Evolutionary conservation across 2,329 filamentous ascomycete genomes (phyloP), one percentile per base, ranked within the genome.

Genomic region (Xylariaceae sp.): DNA sequence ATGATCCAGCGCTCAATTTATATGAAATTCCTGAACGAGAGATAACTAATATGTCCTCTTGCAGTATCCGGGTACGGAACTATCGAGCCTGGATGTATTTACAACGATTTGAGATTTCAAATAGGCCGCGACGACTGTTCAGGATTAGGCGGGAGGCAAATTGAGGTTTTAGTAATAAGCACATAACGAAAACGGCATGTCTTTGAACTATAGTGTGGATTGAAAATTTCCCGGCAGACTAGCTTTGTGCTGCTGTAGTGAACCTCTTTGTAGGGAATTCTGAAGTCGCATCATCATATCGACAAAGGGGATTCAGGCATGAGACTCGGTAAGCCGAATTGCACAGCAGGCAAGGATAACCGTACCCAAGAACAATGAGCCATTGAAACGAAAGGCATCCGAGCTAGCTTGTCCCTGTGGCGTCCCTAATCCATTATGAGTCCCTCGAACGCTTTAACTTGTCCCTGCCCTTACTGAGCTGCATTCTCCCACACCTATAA

Each of bases 21-120:
- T 28, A 11, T 21, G 6, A 24, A 23, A 19, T 28, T 41, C 23
- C 29, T 14, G 23, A 8, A 43, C 26, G 3, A 14, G 26, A 11
- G n/a, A 16, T 33, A 34, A 50, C 34, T 56, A 21, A 62, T 44
- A 8, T 19, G 3, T 6, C 24, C 14, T 47, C 12, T 40, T 31
- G 21, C 48, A 70, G 55, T 79, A 76, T 61, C 76, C 77, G 2
- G 82, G 85, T 3, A 78, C 77, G 51, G 84, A 80, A 4, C 76
- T 85, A 63, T 80, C 77, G 11, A 88, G 86, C 68, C 69, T 88
- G 66, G 73, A 76, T 29, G 83, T 83, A 1, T 86, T 88, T 61
- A 73, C 68, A 9, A 72, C 73, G n/a, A 78, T 85, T n/a, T 82
- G 67, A 70, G 21, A 7, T 52, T 19, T 23, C 8, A 21, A 12